Evolutionary conservation across 2,329 filamentous ascomycete genomes (phyloP).

Genomic region (Aspergillus texensis): DNA sequence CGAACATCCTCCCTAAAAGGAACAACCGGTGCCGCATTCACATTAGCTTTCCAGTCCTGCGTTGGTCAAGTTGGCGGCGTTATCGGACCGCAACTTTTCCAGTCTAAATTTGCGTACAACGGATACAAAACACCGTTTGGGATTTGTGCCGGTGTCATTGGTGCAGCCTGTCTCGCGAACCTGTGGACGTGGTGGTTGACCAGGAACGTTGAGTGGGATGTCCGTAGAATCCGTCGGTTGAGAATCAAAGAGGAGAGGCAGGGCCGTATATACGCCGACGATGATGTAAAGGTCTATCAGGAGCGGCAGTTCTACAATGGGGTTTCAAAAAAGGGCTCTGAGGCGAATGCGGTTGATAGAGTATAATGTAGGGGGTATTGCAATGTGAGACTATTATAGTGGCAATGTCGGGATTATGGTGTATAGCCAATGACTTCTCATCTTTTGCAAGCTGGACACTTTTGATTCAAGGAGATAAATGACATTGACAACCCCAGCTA

Average conservation of each 20-base stretch:
- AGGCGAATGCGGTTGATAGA: neutral
- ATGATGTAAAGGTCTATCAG: constrained; percentile 13
- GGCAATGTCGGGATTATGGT: neutral
- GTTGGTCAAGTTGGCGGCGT: constrained; percentile 18
- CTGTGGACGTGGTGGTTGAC: constrained; percentile 18
- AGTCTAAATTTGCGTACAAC: constrained; percentile 12
- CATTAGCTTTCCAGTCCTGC: constrained; percentile 16
- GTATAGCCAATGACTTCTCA: accelerated
- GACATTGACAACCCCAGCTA: neutral
- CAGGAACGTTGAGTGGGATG: constrained; percentile 7
- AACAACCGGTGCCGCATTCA: constrained; percentile 14
- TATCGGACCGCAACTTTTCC: constrained; percentile 13
- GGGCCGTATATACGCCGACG: constrained; percentile 12
- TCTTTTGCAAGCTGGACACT: accelerated
- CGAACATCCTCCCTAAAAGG: constrained; percentile 10
- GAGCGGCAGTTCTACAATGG: constrained; percentile 12
- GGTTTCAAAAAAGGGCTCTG: neutral
- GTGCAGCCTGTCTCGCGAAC: constrained; percentile 12
- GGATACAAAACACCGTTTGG: constrained; percentile 17
- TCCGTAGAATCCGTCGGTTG: neutral
- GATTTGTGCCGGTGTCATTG: constrained; percentile 12
- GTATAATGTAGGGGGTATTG: neutral
- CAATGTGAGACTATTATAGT: no score
- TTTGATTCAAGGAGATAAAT: neutral
- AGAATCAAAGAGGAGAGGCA: constrained; percentile 9